These are phyloP conservation scores for Neospora caninum DNA, from an alignment of 169 alveolate genomes.

Conservation along the genomic window DNA sequence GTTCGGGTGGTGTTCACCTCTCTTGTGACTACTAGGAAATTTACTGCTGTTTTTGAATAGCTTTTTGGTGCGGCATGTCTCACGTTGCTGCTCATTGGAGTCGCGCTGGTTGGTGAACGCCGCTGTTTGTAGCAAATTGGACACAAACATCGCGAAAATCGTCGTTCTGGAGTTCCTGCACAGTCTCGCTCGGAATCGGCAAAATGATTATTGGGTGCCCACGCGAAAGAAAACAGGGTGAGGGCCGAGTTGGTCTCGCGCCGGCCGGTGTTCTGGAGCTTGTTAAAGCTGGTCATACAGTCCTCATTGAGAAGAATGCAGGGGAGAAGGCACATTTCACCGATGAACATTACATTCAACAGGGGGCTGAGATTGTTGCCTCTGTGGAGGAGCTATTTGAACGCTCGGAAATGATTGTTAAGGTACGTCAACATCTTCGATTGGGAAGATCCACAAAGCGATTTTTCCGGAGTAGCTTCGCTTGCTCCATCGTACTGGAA, in stretches of 20 bases:
- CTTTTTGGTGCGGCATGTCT: too few species aligned
- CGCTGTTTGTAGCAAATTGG: too few species aligned
- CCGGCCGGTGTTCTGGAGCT: constrained; percentile 55
- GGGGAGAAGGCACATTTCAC: constrained; percentile 50
- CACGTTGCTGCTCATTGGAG: too few species aligned
- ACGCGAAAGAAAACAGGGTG: constrained; percentile 42
- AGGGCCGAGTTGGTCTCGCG: constrained; percentile 60
- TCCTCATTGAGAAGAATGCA: constrained; percentile 52
- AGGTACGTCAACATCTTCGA: constrained; percentile 24
- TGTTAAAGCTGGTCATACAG: constrained; percentile 31
- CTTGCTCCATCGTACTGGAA: too few species aligned
- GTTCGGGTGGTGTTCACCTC: too few species aligned
- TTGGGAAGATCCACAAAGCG: too few species aligned
- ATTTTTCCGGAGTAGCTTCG: background rate
- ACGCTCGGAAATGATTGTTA: constrained; percentile 47
- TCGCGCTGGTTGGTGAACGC: too few species aligned
- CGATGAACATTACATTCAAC: constrained; percentile 35
- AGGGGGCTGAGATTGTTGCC: constrained; percentile 49
- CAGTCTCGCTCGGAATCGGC: background rate
- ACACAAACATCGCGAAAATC: too few species aligned
- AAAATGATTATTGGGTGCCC: constrained; percentile 64
- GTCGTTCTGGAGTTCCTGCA: too few species aligned
- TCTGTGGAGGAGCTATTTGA: constrained; percentile 10
- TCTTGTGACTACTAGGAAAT: too few species aligned
- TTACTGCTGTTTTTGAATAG: too few species aligned